Evolutionary conservation across 768 basidiomycete species (phyloP), one percentile per base, ranked within the genome.

Genomic region (Megacollybia marginata): DNA sequence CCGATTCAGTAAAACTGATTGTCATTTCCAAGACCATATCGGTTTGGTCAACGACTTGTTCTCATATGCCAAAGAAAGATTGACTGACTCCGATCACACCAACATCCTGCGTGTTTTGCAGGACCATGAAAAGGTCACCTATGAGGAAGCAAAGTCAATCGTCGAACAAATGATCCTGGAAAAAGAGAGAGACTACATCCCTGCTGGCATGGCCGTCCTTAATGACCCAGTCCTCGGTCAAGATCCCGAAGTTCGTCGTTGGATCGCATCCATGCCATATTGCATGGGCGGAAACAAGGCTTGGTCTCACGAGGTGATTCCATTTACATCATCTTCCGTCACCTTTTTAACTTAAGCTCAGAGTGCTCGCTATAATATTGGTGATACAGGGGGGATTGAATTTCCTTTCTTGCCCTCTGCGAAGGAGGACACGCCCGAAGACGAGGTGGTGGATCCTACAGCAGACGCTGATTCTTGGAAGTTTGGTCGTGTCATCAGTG

Each of bases 291-390:
- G 53, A 15, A 52, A 54, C 28, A 46, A 33, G 16, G 53, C 53
- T 12, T 54, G 50, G 53, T 52, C 36, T 13, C 53, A 52, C 28
- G 51, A 54, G 53, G 53, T 54, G 28, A 47, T n/a, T n/a, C n/a
- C n/a, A n/a, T n/a, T n/a, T n/a, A n/a, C n/a, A n/a, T n/a, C n/a
- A n/a, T n/a, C n/a, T n/a, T n/a, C n/a, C n/a, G n/a, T n/a, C n/a
- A n/a, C n/a, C n/a, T n/a, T n/a, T n/a, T n/a, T n/a, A n/a, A n/a
- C n/a, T n/a, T n/a, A n/a, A n/a, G n/a, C n/a, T n/a, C 19, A 51
- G 50, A 51, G 47, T 40, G 46, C 46, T 13, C 32, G 50, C 6
- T 51, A 51, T 19, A 51, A 51, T n/a, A 16, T 51, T 9, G 50
- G 50, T 15, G 46, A 48, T 18, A 18, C 35, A 4, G 46, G 36